Conservation (phyloP, 768 basidiomycete genomes). For the Leucosporidium yakuticum region DNA sequence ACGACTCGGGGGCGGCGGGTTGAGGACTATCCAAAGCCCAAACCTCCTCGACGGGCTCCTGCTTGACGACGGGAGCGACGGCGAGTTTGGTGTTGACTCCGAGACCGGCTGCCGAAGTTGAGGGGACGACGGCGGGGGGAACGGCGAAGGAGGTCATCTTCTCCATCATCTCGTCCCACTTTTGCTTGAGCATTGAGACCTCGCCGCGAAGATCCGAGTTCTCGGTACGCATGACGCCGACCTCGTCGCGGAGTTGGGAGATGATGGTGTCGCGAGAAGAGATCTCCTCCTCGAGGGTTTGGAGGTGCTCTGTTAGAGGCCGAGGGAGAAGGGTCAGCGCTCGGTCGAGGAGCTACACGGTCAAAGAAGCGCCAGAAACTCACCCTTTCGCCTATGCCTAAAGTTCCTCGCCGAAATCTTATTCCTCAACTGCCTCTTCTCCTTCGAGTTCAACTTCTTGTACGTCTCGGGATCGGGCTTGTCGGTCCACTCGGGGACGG, state of each 20-base stretch:
- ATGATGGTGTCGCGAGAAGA: constrained; percentile 86
- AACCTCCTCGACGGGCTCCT: neutral
- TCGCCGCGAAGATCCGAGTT: constrained; percentile 41
- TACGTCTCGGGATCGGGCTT: constrained; percentile 86
- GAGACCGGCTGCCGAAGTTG: neutral
- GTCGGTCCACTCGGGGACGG: constrained; percentile 39
- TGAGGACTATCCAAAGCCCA: constrained; percentile 3
- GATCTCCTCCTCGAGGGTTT: constrained; percentile 86
- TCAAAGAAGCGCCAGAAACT: constrained; percentile 27
- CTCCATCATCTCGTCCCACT: constrained; percentile 38
- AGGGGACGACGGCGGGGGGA: neutral
- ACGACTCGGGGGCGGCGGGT: neutral
- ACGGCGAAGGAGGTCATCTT: constrained; percentile 27
- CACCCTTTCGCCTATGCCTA: constrained; percentile 87
- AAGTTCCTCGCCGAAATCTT: constrained; percentile 96
- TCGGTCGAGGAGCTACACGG: neutral
- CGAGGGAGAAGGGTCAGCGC: neutral
- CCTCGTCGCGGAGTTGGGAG: constrained; percentile 34
- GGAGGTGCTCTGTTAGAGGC: constrained; percentile 64
- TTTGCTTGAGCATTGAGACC: constrained; percentile 45
- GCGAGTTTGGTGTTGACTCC: neutral
- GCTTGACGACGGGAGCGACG: neutral
- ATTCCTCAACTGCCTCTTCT: constrained; percentile 91
- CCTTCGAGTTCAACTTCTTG: constrained; percentile 88
- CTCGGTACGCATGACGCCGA: constrained; percentile 25